Conservation (phyloP, 2,329 filamentous ascomycete genomes). For the Scortechinia acanthostroma region DNA sequence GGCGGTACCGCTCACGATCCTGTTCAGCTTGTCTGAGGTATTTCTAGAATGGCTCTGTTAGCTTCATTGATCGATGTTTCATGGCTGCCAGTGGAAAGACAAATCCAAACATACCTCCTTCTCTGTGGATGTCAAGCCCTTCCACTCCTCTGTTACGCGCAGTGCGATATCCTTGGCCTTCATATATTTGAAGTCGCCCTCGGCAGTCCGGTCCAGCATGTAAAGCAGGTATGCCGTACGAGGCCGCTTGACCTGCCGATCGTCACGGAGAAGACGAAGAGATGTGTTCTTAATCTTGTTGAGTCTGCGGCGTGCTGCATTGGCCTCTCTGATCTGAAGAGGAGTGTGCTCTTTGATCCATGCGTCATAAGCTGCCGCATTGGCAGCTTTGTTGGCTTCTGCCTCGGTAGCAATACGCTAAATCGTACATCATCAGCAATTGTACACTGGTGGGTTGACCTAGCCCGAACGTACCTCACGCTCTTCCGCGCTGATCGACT, state of each 20-base stretch:
- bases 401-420: conserved; percentile 17
- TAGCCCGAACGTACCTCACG: conserved; percentile 7
- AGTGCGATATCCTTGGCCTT: conserved; percentile 20
- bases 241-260: not conserved
- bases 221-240: not conserved
- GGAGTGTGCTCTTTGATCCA: conserved; percentile 44
- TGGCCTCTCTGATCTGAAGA: conserved; percentile 44
- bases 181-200: conserved; percentile 37
- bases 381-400: conserved; percentile 29
- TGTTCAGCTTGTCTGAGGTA: not conserved
- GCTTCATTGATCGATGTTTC: not conserved
- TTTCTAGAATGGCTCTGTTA: not conserved
- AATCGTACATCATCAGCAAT: too few relatives aligned
- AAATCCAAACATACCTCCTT: conserved; percentile 26
- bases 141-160: conserved; percentile 34
- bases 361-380: conserved; percentile 29
- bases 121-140: conserved; percentile 26
- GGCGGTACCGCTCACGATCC: not conserved
- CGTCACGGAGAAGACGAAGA: conserved; percentile 3
- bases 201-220: not conserved
- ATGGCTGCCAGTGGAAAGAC: not conserved
- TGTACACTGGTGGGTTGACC: too few relatives aligned
- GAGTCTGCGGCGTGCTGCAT: conserved; percentile 37
- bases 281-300: conserved; percentile 10
- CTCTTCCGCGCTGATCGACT: conserved; percentile 8